Evolutionary conservation across 179 eudicot species (phyloP).

Genomic region (Silene vulgaris): DNA sequence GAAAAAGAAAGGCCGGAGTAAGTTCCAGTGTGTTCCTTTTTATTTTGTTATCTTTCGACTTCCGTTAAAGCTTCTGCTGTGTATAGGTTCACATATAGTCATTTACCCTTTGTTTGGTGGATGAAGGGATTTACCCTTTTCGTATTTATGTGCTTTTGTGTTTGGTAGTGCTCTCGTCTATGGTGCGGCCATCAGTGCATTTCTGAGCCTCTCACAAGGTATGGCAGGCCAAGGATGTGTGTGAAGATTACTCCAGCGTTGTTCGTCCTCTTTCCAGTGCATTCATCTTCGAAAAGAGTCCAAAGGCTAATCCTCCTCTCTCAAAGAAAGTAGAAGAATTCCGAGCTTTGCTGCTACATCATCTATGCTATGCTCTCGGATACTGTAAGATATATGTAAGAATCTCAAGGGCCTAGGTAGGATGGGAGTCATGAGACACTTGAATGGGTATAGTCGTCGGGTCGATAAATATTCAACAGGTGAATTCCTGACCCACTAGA

Average conservation of each 20-base stretch:
- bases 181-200: conserved; percentile 85
- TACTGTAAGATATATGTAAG: conserved; percentile 24
- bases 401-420: conserved; percentile 16
- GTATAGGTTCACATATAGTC: not conserved
- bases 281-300: conserved; percentile 2
- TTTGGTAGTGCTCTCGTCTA: conserved; percentile 65
- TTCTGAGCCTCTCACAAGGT: conserved; percentile 62
- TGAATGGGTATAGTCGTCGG: not conserved
- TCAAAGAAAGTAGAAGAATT: conserved; percentile 19
- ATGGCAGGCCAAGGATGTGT: conserved; percentile 97
- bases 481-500: conserved; percentile 1
- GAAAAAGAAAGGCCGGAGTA: conserved; percentile 96
- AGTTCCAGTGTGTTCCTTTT: conserved; percentile 31
- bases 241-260: conserved; percentile 19
- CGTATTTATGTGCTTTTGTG: conserved; percentile 4
- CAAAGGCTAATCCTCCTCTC: conserved; percentile 8
- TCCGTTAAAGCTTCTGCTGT: not conserved
- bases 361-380: not conserved
- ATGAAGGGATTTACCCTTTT: not conserved
- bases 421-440: conserved; percentile 1
- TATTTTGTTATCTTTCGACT: conserved; percentile 7
- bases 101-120: too few species aligned
- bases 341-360: conserved; percentile 4
- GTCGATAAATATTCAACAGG: not conserved
- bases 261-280: not conserved